A percentile compares a stretch with the other conserved stretches of the same genome.
These are phyloP conservation scores for Fomitopsis betulina DNA, from an alignment of 1,284 basidiomycete species.

Conservation along the genomic window DNA sequence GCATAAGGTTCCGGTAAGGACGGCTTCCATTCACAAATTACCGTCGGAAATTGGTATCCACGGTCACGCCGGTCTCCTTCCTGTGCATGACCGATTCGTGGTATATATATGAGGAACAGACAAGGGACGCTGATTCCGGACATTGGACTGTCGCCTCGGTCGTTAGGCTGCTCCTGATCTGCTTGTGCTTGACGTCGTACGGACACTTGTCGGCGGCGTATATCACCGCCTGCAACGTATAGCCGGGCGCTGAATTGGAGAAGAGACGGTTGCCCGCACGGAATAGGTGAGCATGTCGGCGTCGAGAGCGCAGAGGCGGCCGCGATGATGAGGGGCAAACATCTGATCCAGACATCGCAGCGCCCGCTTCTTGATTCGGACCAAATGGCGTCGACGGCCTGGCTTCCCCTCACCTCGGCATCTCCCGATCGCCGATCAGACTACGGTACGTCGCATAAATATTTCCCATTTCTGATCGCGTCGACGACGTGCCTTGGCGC, in stretches of 20 bases:
- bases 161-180: background rate
- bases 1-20: constrained; percentile 8
- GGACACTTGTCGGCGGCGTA: background rate
- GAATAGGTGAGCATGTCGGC: background rate
- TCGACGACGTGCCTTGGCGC: constrained; percentile 24
- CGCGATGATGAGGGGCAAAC: background rate
- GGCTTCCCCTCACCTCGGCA: constrained; percentile 29
- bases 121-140: constrained; percentile 1
- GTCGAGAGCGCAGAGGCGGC: background rate
- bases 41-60: constrained; percentile 22
- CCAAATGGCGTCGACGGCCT: constrained; percentile 33
- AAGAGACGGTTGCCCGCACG: background rate
- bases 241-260: background rate
- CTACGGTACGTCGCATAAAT: constrained; percentile 30
- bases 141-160: constrained; percentile 2
- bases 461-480: constrained; percentile 14
- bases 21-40: constrained; percentile 6
- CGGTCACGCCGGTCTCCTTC: constrained; percentile 1
- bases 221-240: background rate
- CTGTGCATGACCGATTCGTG: constrained; percentile 8
- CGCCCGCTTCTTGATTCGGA: constrained; percentile 2
- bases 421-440: constrained; percentile 49
- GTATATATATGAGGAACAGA: constrained; percentile 4
- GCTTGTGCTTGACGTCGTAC: background rate
- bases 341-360: background rate